Evolutionary conservation across 208 protist genomes (phyloP).

Genomic region (Crithidia fasciculata): DNA sequence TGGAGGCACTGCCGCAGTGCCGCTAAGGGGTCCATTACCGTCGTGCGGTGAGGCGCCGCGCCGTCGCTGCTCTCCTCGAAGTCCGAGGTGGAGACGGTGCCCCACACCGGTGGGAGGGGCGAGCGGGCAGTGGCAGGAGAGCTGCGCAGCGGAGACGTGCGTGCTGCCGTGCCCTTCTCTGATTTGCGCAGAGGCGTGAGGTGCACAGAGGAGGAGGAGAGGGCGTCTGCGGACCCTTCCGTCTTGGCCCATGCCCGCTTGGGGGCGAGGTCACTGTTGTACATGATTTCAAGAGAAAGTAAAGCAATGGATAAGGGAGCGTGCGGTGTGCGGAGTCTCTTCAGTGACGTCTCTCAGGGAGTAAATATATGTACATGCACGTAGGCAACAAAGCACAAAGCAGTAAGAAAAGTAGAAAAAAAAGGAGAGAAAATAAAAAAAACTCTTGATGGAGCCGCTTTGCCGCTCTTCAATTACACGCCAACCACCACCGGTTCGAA

Average conservation of each 20-base stretch:
- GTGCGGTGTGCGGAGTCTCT: too few relatives aligned
- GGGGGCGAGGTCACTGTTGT: constrained; percentile 14
- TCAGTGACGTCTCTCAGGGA: too few relatives aligned
- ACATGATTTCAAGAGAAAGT: constrained; percentile 16
- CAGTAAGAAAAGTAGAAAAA: not conserved
- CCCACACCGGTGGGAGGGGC: constrained; percentile 3
- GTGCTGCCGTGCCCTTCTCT: not conserved
- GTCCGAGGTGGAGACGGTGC: not conserved
- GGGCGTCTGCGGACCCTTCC: not conserved
- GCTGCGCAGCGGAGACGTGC: not conserved
- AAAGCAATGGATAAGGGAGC: not conserved
- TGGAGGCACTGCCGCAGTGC: constrained; percentile 79
- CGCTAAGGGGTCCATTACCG: constrained; percentile 76
- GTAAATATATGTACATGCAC: not conserved
- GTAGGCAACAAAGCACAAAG: not conserved
- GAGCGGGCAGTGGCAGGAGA: not conserved
- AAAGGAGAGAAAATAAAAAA: not conserved
- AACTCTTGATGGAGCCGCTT: too few relatives aligned
- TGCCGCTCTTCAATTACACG: too few relatives aligned
- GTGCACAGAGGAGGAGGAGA: not conserved
- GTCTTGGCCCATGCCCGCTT: constrained; percentile 11
- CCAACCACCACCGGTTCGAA: too few relatives aligned
- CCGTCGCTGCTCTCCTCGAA: not conserved
- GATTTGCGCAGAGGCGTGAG: constrained; percentile 10
- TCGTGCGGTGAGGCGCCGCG: not conserved